These are phyloP conservation scores for Jaminaea rosea DNA, from an alignment of 1,284 basidiomycete genomes.

Conservation along the genomic window DNA sequence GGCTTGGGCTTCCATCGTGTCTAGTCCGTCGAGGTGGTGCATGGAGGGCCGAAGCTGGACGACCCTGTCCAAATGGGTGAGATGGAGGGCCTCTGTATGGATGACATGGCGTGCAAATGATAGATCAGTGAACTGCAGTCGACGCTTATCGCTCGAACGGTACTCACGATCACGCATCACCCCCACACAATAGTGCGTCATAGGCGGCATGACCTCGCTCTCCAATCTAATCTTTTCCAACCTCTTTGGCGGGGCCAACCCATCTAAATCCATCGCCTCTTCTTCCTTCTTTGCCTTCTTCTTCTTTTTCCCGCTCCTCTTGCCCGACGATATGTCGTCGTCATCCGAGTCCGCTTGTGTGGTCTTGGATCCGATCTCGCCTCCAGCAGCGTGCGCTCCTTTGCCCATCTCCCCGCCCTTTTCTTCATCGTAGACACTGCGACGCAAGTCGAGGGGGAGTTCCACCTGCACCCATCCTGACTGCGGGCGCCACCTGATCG, in stretches of 20 bases:
- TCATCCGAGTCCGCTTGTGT: background rate
- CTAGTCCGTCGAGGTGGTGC: slow-evolving; percentile 42
- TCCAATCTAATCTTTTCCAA: slow-evolving; percentile 40
- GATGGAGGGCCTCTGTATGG: slow-evolving; percentile 28
- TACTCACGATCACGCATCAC: slow-evolving; percentile 27
- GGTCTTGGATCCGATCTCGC: slow-evolving; percentile 4
- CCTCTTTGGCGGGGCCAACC: slow-evolving; percentile 14
- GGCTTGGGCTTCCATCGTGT: slow-evolving; percentile 26
- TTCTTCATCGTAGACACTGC: slow-evolving; percentile 37
- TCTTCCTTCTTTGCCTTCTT: slow-evolving; percentile 21
- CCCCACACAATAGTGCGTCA: slow-evolving; percentile 42
- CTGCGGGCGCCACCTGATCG: slow-evolving; percentile 36
- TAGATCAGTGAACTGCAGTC: background rate
- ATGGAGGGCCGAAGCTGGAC: slow-evolving; percentile 43
- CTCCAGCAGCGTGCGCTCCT: slow-evolving; percentile 7
- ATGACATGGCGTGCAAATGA: background rate
- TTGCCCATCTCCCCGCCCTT: slow-evolving; percentile 29
- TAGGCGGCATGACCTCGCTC: slow-evolving; percentile 31
- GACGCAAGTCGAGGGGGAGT: slow-evolving; percentile 37
- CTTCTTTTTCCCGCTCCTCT: slow-evolving; percentile 3
- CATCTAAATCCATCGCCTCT: slow-evolving; percentile 5
- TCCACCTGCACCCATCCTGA: slow-evolving; percentile 42
- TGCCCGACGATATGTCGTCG: background rate
- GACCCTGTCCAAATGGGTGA: slow-evolving; percentile 33
- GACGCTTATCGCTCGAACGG: background rate